These are phyloP conservation scores for Populus pruinosa DNA, from an alignment of 345 rosid genomes.

Conservation along the genomic window DNA sequence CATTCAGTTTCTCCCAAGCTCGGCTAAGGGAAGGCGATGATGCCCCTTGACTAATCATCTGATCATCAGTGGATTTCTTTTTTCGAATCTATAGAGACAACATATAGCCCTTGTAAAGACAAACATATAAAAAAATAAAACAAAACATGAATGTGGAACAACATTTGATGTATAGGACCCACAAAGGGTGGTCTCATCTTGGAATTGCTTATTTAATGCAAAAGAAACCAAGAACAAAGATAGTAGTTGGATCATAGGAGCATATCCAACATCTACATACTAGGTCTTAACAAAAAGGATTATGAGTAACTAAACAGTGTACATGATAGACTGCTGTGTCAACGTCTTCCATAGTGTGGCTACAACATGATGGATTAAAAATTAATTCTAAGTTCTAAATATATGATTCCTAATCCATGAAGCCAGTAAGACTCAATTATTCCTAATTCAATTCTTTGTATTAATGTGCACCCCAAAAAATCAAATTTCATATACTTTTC, in stretches of 20 bases:
- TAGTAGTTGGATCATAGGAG: background rate
- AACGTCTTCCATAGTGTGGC: background rate
- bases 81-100: slow-evolving; percentile 49
- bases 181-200: background rate
- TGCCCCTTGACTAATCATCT: slow-evolving; percentile 29
- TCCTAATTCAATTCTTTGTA: background rate
- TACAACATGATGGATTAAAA: background rate
- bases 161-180: background rate
- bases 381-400: background rate
- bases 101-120: background rate
- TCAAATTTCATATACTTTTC: background rate
- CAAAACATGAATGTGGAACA: background rate
- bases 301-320: background rate
- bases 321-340: background rate
- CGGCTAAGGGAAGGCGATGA: slow-evolving; percentile 28
- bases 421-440: background rate
- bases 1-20: slow-evolving; percentile 57
- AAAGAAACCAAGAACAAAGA: background rate
- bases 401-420: background rate
- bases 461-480: background rate
- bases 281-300: background rate
- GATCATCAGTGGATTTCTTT: slow-evolving; percentile 42
- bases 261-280: background rate
- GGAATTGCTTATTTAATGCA: slow-evolving; percentile 3
- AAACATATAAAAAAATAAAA: background rate